Evolutionary conservation across 1,284 basidiomycete species (phyloP), one percentile per base, ranked within the genome.

Genomic region (Cystobasidium sp.): DNA sequence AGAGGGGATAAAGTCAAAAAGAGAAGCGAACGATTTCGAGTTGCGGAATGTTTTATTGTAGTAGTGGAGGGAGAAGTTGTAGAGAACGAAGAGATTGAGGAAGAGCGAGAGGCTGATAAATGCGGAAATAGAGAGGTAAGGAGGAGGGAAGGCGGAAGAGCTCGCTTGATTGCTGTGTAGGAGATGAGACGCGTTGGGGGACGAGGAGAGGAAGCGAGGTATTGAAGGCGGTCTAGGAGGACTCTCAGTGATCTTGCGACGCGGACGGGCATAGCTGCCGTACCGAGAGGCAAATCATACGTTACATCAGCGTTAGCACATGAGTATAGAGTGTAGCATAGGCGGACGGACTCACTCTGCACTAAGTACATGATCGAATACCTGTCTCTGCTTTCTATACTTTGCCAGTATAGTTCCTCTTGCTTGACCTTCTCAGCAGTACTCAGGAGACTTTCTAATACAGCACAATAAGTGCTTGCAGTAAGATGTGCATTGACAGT

Each of bases 111-210:
- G 46, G 58, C 67, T 37, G 66, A 24, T 8, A 80, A 76, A 66
- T 80, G 79, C 1, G 79, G 79, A 64, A 79, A 80, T 41, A 79
- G 65, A 24, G 79, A 75, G 14, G 77, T 77, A 55, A 80, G 58
- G 71, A 80, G 78, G 8, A 79, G 75, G 3, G 79, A 78, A 31
- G 78, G 79, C 6, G 79, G 78, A 12, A 73, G 43, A 31, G 70
- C 70, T 18, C 63, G 61, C 53, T 66, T 65, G 70, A 73, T 49
- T 22, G 55, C 63, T 16, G 51, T 64, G 49, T 62, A 62, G 18
- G 59, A 64, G 52, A 73, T 41, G 18, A 73, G 62, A 8, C 56
- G 58, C 0, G 20, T 37, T 49, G 70, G 70, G 0, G 70, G 70
- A 37, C 70, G 70, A 37, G 70, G 70, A 3, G 62, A 65, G 52